Base-by-base conservation (phyloP, 129 eudicot species). In the Dittrichia graveolens region DNA sequence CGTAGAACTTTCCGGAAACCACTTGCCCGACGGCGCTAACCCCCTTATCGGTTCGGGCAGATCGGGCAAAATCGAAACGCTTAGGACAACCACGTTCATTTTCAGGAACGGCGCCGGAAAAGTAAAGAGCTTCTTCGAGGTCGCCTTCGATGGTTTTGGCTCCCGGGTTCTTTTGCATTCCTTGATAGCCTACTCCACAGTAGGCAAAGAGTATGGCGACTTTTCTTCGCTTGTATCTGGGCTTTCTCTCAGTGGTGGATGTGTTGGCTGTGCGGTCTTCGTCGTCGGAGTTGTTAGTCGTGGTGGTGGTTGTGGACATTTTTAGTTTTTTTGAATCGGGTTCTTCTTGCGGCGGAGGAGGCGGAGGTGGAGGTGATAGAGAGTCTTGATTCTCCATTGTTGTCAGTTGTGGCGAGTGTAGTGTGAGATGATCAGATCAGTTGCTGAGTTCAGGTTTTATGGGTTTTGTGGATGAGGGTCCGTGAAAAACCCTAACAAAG, bases 61-160 rank as follows among this genome's bases (percentile, higher is more conserved):
- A 87, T 4, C 98, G 88, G 37, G 98, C 88, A 86, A 89, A 93
- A 52, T 93, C 92, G 41, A 41, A 87, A 3, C 81, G 85, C 67
- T 83, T 76, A 2, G 86, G 95, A 52, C 56, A 83, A 15, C 87
- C 88, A 2, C 85, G 72, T 48, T 87, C 89, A 1, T 49, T 61
- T 42, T 94, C 86, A 3, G 98, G 95, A 0, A 94, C 82, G 11
- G 92, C 95, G 3, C 93, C 95, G 62, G 98, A 69, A 14, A 77
- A 71, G 65, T 63, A 94, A 9, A 94, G 95, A 15, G 98, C 96
- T 81, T 90, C 88, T 83, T 90, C 93, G 19, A 94, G 82, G 68
- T 94, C 98, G 6, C 89, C 93, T 82, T 94, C 98, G 69, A 94
- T 94, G 42, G 98, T 94, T 81, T 94, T 94, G 75, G 98, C 96